Evolutionary conservation across 306 rosid genomes (phyloP).

Genomic region (Quercus variabilis): DNA sequence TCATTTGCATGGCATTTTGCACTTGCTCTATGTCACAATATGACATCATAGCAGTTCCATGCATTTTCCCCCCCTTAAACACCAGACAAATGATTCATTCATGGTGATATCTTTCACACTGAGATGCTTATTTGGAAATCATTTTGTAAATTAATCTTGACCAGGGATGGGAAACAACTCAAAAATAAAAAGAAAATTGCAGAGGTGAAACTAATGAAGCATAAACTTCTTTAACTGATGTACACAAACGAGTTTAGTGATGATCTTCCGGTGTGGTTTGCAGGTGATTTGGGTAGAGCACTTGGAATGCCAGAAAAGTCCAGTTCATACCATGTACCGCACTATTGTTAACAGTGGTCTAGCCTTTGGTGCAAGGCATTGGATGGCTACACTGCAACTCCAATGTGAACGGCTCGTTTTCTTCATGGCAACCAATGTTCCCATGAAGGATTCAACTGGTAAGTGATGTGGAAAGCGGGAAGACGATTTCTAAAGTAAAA

Average conservation of each 20-base stretch:
- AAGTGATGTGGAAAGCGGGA: background rate
- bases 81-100: background rate
- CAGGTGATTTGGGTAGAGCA: conserved; percentile 97
- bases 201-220: conserved; percentile 20
- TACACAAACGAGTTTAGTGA: background rate
- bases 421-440: conserved; percentile 97
- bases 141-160: background rate
- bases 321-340: conserved; percentile 72
- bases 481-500: conserved; percentile 10
- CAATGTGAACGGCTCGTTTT: conserved; percentile 80
- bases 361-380: conserved; percentile 94
- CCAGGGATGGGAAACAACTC: conserved; percentile 31
- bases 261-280: background rate
- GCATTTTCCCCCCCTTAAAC: too few species aligned
- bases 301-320: conserved; percentile 79
- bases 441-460: conserved; percentile 86
- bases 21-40: background rate
- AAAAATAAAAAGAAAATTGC: conserved; percentile 17
- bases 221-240: background rate
- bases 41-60: background rate
- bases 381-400: conserved; percentile 87
- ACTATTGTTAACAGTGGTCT: conserved; percentile 71
- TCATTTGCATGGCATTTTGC: background rate
- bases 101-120: background rate
- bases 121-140: background rate